Evolutionary conservation across 2,329 filamentous ascomycete species (phyloP), one percentile per base, ranked within the genome.

Genomic region (Zymoseptoria brevis): DNA sequence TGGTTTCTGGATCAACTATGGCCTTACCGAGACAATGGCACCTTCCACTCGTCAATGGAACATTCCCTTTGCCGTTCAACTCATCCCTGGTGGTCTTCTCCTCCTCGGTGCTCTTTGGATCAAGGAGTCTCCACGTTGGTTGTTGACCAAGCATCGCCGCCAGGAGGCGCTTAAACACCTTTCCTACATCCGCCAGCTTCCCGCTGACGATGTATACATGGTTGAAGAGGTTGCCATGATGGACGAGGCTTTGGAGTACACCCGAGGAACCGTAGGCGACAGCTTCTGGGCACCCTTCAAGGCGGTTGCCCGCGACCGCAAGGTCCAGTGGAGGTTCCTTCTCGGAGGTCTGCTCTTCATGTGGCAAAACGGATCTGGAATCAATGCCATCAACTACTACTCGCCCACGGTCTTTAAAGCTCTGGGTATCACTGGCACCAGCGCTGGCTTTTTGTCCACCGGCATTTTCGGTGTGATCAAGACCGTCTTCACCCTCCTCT

Each of bases 381-480:
- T 90, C 76, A 90, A 90, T 66, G 87, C 87, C 19, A 86, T 89
- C 76, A 90, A 90, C 76, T 90, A 90, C 75, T 89, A 87, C 73
- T 80, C 77, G 1, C 87, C 87, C 0, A 87, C 82, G 0, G 82
- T 90, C 8, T 89, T 90, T 78, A 80, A 80, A 61, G 82, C 79
- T 11, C 81, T 89, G 49, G 86, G 86, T 13, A 76, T 88, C 13
- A 79, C 74, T 0, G 82, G 83, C 4, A 83, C 81, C 22, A 86
- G 81, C 57, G 80, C 79, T 4, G 78, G 79, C 11, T 78, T 87
- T 62, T 75, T 87, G 41, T 88, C 87, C 0, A 91, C 88, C 0
- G 88, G 88, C 22, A 83, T 91, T 62, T 91, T 89, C 66, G 88
- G 88, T 54, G 84, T 90, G 1, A 86, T 91, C 69, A 90, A 90